Percentiles rank a stretch among this genome's conserved stretches.
Evolutionary conservation across 495 filamentous ascomycete genomes (phyloP).

Genomic region (Tuber indicum): DNA sequence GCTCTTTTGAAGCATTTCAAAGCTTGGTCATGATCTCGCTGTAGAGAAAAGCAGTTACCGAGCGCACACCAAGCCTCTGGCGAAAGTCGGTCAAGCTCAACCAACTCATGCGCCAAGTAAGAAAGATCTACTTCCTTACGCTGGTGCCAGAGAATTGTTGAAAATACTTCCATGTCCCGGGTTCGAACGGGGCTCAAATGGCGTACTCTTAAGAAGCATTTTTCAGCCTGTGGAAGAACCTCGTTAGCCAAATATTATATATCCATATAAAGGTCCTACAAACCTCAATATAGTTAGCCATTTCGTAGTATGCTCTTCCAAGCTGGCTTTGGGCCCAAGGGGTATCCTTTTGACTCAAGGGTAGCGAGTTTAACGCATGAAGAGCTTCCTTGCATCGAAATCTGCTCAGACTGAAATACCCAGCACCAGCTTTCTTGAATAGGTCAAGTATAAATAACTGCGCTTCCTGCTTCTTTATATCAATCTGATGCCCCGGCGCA

Average conservation of each 20-base stretch:
- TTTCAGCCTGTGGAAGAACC: slow-evolving; percentile 53
- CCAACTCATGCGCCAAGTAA: slow-evolving; percentile 80
- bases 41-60: slow-evolving; percentile 93
- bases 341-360: slow-evolving; percentile 73
- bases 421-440: slow-evolving; percentile 72
- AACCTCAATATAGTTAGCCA: slow-evolving; percentile 68
- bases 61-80: slow-evolving; percentile 93
- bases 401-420: slow-evolving; percentile 66
- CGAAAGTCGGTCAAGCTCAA: slow-evolving; percentile 76
- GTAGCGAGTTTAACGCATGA: slow-evolving; percentile 60
- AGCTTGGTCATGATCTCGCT: slow-evolving; percentile 89
- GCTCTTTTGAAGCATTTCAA: slow-evolving; percentile 92
- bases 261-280: slow-evolving; percentile 9
- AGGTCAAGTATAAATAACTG: slow-evolving; percentile 70
- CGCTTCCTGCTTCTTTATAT: slow-evolving; percentile 62
- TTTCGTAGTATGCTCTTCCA: slow-evolving; percentile 82
- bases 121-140: slow-evolving; percentile 87
- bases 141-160: slow-evolving; percentile 92
- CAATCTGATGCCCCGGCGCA: slow-evolving; percentile 19
- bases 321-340: slow-evolving; percentile 92
- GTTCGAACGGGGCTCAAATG: slow-evolving; percentile 67
- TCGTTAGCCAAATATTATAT: slow-evolving; percentile 10
- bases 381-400: slow-evolving; percentile 74
- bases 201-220: slow-evolving; percentile 69
- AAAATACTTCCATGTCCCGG: slow-evolving; percentile 95